Conservation (phyloP, 2,329 filamentous ascomycete species). For the Paramyrothecium roridum region DNA sequence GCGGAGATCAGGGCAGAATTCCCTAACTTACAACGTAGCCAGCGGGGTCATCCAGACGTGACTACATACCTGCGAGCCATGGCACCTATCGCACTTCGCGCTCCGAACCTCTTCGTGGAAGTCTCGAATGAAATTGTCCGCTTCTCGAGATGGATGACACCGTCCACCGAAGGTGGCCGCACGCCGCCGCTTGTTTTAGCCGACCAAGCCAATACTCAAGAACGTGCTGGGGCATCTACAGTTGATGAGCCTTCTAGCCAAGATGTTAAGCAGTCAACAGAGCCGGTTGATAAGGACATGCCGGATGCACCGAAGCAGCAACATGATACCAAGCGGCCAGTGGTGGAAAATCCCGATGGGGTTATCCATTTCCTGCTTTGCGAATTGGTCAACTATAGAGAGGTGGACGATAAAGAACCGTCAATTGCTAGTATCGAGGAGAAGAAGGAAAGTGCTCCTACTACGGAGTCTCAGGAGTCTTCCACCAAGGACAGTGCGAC, state of each 20-base stretch:
- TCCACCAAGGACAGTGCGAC: constrained; percentile 24
- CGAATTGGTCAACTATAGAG: constrained; percentile 86
- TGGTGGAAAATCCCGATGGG: constrained; percentile 89
- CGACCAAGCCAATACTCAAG: constrained; percentile 22
- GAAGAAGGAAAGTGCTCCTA: constrained; percentile 29
- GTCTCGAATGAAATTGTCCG: constrained; percentile 83
- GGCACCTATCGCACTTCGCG: constrained; percentile 75
- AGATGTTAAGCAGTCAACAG: constrained; percentile 59
- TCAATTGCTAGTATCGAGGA: constrained; percentile 38
- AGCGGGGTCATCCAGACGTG: constrained; percentile 62
- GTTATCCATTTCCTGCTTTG: constrained; percentile 93
- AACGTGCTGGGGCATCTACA: constrained; percentile 2
- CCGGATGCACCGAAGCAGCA: constrained; percentile 60
- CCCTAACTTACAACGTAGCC: constrained; percentile 48
- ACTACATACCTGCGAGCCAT: constrained; percentile 71
- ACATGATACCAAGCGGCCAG: constrained; percentile 72
- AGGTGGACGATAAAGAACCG: constrained; percentile 82
- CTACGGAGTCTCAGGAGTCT: constrained; percentile 16
- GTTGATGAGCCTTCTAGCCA: constrained; percentile 16
- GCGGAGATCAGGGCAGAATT: constrained; percentile 82
- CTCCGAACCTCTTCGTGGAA: constrained; percentile 82
- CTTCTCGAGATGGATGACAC: constrained; percentile 57
- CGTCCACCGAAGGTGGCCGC: constrained; percentile 28
- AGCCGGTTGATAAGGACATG: constrained; percentile 57
- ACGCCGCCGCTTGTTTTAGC: constrained; percentile 39